phyloP scores from a whole-genome alignment of 1,139 yeast species.

The Geotrichum reessii region DNA sequence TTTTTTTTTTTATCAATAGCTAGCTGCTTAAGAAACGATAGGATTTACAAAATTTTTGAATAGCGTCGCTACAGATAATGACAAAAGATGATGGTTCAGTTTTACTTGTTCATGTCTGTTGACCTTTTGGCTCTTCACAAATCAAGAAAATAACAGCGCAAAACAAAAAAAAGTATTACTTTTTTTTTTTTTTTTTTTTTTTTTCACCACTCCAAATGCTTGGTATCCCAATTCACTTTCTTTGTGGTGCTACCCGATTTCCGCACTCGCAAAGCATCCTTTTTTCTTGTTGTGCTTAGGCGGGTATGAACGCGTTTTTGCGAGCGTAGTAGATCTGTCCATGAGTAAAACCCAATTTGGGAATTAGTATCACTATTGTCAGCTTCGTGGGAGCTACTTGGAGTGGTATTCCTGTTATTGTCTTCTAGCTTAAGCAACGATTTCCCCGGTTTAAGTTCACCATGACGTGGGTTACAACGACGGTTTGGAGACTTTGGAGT shows the following conservation, averaged over 20 bases:
- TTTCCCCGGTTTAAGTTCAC: slow-evolving; percentile 10
- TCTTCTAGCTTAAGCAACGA: slow-evolving; percentile 8
- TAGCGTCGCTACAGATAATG: too few relatives aligned
- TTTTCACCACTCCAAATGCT: slow-evolving; percentile 11
- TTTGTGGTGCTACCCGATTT: background rate
- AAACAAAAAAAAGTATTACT: too few relatives aligned
- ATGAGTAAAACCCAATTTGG: slow-evolving; percentile 8
- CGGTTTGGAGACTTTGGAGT: slow-evolving; percentile 18
- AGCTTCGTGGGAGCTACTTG: background rate
- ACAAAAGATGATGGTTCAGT: too few relatives aligned
- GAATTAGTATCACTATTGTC: background rate
- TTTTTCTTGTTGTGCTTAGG: background rate
- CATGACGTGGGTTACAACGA: slow-evolving; percentile 17
- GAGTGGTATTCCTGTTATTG: background rate
- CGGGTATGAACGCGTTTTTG: background rate
- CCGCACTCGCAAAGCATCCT: background rate
- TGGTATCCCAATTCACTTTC: slow-evolving; percentile 6
- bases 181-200: too few relatives aligned
- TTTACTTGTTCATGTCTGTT: too few relatives aligned
- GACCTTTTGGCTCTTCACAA: background rate
- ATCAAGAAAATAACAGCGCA: too few relatives aligned
- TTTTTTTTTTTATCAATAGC: too few relatives aligned
- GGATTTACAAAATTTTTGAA: too few relatives aligned
- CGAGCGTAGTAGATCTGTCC: slow-evolving; percentile 3
- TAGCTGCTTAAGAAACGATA: too few relatives aligned